Base-by-base conservation (phyloP, 2,329 filamentous ascomycete species). In the Ophiosphaerella korrae region DNA sequence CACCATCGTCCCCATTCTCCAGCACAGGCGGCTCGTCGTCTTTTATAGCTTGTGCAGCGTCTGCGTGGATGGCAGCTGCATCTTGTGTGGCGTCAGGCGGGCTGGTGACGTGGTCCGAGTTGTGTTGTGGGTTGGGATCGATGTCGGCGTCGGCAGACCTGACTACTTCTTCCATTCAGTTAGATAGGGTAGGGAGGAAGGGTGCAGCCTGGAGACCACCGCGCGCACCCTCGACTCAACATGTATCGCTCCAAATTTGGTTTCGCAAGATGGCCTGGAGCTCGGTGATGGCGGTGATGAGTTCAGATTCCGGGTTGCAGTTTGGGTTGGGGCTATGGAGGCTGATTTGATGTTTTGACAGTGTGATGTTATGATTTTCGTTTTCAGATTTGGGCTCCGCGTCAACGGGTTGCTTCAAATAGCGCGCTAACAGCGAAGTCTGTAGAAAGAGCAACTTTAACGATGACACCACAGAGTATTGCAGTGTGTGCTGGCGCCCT, bases 141-240 rank as follows among this genome's bases (percentile, higher is more conserved):
- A 60, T 54, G 64, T 71, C 68, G 62, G 60, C 60, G 59, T 62
- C 59, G 58, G 59, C 62, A 56, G 62, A 57, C 59, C 65, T 63
- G 62, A 62, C 61, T 29, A 29, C 26, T 62, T 60, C 55, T 57
- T 67, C 66, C 67, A 70, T 67, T 64, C 62, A 67, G 45, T 48
- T 48, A 40, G 54, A 49, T 54, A 62, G 57, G 54, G 50, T 54
- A 62, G 58, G 54, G 57, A 62, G 63, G 53, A 53, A 52, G 56
- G 26, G 55, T 38, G 58, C 55, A 64, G 62, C 55, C 60, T 58
- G 45, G 52, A 70, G 62, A 70, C 67, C 65, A 67, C 71, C 67
- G 57, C 53, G 57, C 60, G 58, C 66, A 56, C 56, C 60, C 57
- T 63, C 62, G 63, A 66, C 60, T 53, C 52, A 55, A 56, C 66